A percentile compares a stretch with the other conserved stretches of the same genome.
Conservation (phyloP, 495 filamentous ascomycete species). For the Penicillium odoratum region DNA sequence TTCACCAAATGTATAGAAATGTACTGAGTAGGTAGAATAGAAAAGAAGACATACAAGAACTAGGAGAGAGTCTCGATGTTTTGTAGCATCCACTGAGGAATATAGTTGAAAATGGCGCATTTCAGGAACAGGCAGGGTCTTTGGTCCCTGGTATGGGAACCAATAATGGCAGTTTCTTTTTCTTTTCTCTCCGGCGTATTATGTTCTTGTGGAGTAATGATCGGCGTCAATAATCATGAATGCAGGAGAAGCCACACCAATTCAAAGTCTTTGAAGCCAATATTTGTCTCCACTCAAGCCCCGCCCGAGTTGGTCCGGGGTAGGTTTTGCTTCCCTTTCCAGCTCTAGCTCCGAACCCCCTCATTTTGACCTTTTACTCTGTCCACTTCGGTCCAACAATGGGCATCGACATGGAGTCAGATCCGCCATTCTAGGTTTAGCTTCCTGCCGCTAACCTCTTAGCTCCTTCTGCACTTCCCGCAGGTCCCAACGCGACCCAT, state of each 20-base stretch:
- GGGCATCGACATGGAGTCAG: not conserved
- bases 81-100: too few relatives aligned
- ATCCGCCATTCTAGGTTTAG: not conserved
- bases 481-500: not conserved
- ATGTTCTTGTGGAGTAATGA: constrained; percentile 1
- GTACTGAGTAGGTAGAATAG: too few relatives aligned
- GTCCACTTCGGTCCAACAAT: not conserved
- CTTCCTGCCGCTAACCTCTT: not conserved
- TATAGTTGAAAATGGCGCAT: not conserved
- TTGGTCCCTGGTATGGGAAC: not conserved
- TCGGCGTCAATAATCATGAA: not conserved
- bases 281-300: not conserved
- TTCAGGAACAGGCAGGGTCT: not conserved
- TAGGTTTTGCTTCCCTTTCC: not conserved
- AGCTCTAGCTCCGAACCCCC: not conserved
- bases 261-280: not conserved
- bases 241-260: not conserved
- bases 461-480: not conserved
- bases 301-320: not conserved
- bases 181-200: not conserved
- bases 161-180: not conserved
- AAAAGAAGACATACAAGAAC: too few relatives aligned
- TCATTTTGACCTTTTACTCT: not conserved
- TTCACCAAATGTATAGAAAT: too few relatives aligned
- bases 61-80: too few relatives aligned